These are phyloP conservation scores for Holtermannia corniformis DNA, from an alignment of 768 basidiomycete species.

Conservation along the genomic window DNA sequence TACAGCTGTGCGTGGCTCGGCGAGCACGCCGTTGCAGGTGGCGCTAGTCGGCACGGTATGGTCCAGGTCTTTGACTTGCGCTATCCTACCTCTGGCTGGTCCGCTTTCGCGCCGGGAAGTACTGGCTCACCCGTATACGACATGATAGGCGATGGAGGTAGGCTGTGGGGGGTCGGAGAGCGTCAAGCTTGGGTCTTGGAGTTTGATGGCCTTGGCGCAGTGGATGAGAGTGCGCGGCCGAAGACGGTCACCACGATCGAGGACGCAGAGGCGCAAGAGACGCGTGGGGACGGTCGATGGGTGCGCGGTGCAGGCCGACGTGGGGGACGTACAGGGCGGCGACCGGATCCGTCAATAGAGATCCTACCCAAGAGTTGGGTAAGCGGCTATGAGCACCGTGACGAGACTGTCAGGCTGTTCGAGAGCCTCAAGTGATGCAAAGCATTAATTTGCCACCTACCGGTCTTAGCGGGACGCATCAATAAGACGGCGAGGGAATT, in stretches of 20 bases:
- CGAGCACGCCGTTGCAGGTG: conserved; percentile 24
- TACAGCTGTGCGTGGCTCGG: conserved; percentile 21
- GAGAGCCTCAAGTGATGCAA: background rate
- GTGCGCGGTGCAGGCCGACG: background rate
- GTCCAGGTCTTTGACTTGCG: conserved; percentile 27
- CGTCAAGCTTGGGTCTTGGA: background rate
- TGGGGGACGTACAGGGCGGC: too few relatives aligned
- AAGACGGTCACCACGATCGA: background rate
- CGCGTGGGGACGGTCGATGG: background rate
- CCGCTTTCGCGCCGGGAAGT: conserved; percentile 29
- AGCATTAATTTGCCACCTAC: background rate
- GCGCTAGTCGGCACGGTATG: conserved; percentile 27
- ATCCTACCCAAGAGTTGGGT: background rate
- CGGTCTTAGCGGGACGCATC: background rate
- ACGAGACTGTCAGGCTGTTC: background rate
- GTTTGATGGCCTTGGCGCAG: background rate
- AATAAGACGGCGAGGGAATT: too few relatives aligned
- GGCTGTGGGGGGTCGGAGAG: conserved; percentile 7
- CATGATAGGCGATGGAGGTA: conserved; percentile 18
- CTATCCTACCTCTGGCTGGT: conserved; percentile 23
- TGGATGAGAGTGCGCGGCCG: background rate
- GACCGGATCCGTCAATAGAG: background rate
- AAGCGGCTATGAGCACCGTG: background rate
- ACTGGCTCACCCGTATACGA: conserved; percentile 32
- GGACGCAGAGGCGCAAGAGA: background rate